phyloP scores from a whole-genome alignment of 495 filamentous ascomycete genomes.

The Thozetella sp. region DNA sequence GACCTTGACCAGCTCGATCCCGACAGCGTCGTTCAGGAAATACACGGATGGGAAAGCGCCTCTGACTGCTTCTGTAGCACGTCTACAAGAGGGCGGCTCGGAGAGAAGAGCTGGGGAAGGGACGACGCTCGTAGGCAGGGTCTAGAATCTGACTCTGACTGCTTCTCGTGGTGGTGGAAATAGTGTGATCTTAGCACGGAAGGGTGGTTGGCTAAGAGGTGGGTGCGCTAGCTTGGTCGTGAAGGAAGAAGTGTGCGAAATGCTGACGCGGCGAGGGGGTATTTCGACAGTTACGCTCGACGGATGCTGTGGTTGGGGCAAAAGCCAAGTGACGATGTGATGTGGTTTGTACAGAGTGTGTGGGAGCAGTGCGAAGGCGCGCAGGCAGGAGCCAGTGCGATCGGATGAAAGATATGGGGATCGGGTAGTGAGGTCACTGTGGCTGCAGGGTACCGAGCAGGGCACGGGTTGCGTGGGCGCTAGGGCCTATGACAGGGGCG shows the following conservation, averaged over 20 bases:
- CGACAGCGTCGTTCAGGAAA: too few species aligned
- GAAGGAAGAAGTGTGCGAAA: neutral
- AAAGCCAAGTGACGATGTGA: neutral
- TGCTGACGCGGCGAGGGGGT: neutral
- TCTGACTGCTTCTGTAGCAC: too few species aligned
- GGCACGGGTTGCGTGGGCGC: slow-evolving; percentile 10
- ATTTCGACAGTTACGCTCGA: neutral
- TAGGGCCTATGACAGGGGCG: neutral
- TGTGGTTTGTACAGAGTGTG: neutral
- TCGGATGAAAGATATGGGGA: slow-evolving; percentile 15
- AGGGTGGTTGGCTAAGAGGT: too few species aligned
- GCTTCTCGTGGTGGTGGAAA: too few species aligned
- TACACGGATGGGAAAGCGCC: too few species aligned
- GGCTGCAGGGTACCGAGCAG: slow-evolving; percentile 22
- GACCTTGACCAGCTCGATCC: too few species aligned
- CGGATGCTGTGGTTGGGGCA: neutral
- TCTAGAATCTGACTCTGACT: too few species aligned
- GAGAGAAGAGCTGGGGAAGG: too few species aligned
- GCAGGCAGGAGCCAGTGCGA: slow-evolving; percentile 8
- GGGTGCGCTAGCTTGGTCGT: too few species aligned
- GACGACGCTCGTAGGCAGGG: too few species aligned
- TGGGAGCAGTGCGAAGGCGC: neutral
- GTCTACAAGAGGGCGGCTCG: too few species aligned
- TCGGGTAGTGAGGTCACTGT: slow-evolving; percentile 23
- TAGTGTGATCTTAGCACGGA: too few species aligned